Percentiles rank a stretch among this genome's conserved stretches.
Conservation (phyloP, 306 rosid species). For the Mucuna pruriens region DNA sequence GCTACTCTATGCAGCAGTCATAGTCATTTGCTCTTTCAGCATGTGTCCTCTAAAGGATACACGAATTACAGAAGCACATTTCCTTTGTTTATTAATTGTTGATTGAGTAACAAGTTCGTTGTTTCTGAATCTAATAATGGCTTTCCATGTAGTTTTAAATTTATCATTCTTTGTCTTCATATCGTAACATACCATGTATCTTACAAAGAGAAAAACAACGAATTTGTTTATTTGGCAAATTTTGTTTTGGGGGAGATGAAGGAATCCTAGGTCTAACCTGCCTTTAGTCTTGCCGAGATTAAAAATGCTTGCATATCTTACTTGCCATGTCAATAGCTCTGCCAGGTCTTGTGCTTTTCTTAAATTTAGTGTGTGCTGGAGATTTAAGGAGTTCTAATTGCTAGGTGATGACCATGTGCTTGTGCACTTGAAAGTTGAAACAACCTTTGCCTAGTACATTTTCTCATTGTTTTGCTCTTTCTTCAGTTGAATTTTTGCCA, state of each 20-base stretch:
- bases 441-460: constrained; percentile 1
- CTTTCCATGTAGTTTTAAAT: neutral
- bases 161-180: neutral
- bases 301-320: constrained; percentile 7
- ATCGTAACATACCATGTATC: neutral
- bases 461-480: neutral
- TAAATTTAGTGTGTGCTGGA: neutral
- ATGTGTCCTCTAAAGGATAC: neutral
- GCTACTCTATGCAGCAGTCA: neutral
- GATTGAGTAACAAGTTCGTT: neutral
- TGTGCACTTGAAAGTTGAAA: constrained; percentile 13
- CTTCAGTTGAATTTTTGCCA: neutral
- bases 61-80: neutral
- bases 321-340: constrained; percentile 4
- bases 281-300: neutral
- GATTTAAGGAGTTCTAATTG: neutral
- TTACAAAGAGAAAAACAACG: constrained; percentile 7
- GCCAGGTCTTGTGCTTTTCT: constrained; percentile 10
- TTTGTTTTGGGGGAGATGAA: neutral
- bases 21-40: constrained; percentile 12
- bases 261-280: neutral
- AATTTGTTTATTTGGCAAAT: neutral
- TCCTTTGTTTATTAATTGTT: neutral
- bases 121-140: neutral
- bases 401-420: neutral